Base-by-base conservation (phyloP, 2,329 filamentous ascomycete genomes). In the Tothia fuscella region DNA sequence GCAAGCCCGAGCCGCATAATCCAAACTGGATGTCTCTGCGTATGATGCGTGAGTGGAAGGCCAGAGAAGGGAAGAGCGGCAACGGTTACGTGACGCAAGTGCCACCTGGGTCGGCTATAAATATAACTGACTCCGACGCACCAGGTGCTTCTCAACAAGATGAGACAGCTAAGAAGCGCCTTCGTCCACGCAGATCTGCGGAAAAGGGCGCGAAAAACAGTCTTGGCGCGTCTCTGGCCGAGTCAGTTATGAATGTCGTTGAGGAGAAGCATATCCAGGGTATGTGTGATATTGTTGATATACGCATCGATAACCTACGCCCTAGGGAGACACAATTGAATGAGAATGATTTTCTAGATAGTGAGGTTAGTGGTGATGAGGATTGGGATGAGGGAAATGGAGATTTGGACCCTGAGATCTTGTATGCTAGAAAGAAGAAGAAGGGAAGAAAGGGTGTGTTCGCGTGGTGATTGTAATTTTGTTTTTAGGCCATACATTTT, bases 231-330 rank as follows among this genome's bases (percentile, higher is more conserved):
- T 21, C n/a, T 6, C 14, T 43, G 17, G 29, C 25, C 9, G 34
- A 38, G 12, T 9, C 50, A 50, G 49, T 47, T 51, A 29, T 50
- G 47, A 40, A 42, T 42, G 29, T 46, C 46, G 3, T 45, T n/a
- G 53, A 57, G 35, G 53, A 57, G 35, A 48, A 46, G 1, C 68
- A 68, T 44, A 60, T 80, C 20, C 82, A 88, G 46, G 81, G 81
- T 1, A 67, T 80, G 49, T 89, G 82, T 52, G 70, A 78, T 30
- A 67, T 76, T 5, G 81, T 88, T 14, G 73, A 82, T 46, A 71
- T 88, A 32, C 65, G 75, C 33, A 78, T 88, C 49, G 83, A 88
- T 58, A 88, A 88, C 55, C 73, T 83, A 53, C 78, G 84, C 46
- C 77, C 78, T 4, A 69, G 70, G 2, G 82, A 86, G 60, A 63